phyloP scores from a whole-genome alignment of 2,329 filamentous ascomycete genomes.

The Knoxdaviesia proteae region DNA sequence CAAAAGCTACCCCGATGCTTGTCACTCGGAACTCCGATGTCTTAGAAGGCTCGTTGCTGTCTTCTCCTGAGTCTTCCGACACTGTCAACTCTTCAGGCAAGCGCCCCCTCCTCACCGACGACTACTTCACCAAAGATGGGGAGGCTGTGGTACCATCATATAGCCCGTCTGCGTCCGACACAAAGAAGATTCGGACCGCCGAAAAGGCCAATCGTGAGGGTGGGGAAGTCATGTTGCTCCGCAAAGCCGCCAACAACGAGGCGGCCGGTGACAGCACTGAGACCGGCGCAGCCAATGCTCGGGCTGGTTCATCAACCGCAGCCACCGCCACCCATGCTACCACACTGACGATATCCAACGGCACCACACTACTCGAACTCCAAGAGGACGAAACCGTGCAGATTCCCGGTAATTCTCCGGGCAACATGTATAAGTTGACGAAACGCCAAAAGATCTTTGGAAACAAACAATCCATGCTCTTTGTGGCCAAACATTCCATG shows the following conservation, averaged over 20 bases:
- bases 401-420: slow-evolving; percentile 26
- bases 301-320: too few species aligned
- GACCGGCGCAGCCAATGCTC: too few species aligned
- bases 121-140: too few species aligned
- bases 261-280: too few species aligned
- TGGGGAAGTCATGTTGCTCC: too few species aligned
- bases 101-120: slow-evolving; percentile 16
- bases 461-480: slow-evolving; percentile 32
- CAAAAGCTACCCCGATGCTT: slow-evolving; percentile 14
- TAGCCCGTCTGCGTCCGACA: too few species aligned
- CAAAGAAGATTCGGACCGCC: too few species aligned
- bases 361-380: slow-evolving; percentile 30
- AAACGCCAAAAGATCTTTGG: slow-evolving; percentile 35
- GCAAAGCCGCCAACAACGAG: too few species aligned
- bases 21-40: too few species aligned
- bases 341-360: slow-evolving; percentile 19
- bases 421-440: slow-evolving; percentile 32
- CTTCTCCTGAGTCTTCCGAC: slow-evolving; percentile 12
- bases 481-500: slow-evolving; percentile 29
- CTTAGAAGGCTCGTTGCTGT: slow-evolving; percentile 8
- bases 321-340: too few species aligned
- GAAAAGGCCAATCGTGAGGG: too few species aligned
- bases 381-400: slow-evolving; percentile 25
- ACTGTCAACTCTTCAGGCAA: slow-evolving; percentile 27
- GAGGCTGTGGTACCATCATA: too few species aligned